A percentile compares a stretch with the other conserved stretches of the same genome.
Conservation (phyloP, 1,139 yeast genomes). For the Debaryomyces singareniensis region DNA sequence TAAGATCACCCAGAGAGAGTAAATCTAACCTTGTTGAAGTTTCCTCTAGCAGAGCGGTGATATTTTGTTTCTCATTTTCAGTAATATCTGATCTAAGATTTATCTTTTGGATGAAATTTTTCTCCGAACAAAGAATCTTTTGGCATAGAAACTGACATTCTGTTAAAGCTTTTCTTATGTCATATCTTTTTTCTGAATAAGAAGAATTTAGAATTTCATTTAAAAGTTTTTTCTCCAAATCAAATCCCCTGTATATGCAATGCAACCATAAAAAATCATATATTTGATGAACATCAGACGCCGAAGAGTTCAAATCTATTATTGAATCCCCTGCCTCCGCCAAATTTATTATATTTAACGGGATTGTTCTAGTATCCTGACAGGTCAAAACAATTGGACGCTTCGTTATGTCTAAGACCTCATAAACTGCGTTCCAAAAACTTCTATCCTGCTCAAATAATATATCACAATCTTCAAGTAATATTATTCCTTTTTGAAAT, state of each 20-base stretch:
- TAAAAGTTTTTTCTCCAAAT: constrained; percentile 28
- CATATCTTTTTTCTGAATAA: constrained; percentile 23
- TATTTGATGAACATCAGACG: constrained; percentile 9
- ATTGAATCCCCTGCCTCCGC: constrained; percentile 38
- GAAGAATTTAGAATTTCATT: constrained; percentile 20
- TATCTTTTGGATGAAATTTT: constrained; percentile 1
- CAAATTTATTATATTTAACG: constrained; percentile 42
- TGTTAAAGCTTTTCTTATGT: constrained; percentile 51
- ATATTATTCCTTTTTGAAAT: constrained; percentile 59
- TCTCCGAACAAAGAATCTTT: constrained; percentile 1
- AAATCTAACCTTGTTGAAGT: constrained; percentile 20
- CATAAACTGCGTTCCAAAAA: constrained; percentile 73
- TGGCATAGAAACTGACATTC: constrained; percentile 55
- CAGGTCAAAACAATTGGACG: constrained; percentile 82
- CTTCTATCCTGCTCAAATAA: constrained; percentile 72
- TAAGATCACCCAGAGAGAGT: constrained; percentile 33
- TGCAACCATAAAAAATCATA: constrained; percentile 37
- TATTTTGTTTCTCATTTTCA: constrained; percentile 1
- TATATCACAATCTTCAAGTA: constrained; percentile 83
- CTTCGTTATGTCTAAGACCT: constrained; percentile 57
- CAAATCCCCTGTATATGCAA: constrained; percentile 29
- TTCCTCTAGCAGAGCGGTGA: constrained; percentile 6
- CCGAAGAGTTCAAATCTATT: constrained; percentile 19
- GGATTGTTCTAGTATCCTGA: constrained; percentile 47
- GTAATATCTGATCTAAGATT: not conserved